Evolutionary conservation across 2,329 filamentous ascomycete genomes (phyloP).

Genomic region (Phialophora chinensis): DNA sequence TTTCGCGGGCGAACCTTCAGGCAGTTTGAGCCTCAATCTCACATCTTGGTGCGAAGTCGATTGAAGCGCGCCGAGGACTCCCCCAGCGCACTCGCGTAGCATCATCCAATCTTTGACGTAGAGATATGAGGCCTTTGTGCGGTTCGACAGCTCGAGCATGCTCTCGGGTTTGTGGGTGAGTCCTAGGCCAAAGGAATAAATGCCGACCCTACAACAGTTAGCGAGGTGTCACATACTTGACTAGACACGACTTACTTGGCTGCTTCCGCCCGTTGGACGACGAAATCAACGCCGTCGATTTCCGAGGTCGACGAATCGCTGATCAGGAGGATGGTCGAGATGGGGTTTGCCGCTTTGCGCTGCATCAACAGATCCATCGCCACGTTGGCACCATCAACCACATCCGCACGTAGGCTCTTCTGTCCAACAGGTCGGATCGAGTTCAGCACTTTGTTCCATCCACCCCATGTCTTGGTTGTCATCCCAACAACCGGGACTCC

Average conservation of each 20-base stretch:
- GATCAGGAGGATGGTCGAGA: constrained; percentile 94
- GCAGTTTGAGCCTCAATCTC: constrained; percentile 89
- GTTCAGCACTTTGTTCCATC: constrained; percentile 84
- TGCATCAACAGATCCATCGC: constrained; percentile 99
- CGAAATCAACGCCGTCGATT: constrained; percentile 94
- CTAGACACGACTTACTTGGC: constrained; percentile 71
- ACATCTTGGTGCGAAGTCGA: constrained; percentile 98
- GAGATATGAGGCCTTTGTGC: constrained; percentile 95
- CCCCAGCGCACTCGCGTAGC: constrained; percentile 93
- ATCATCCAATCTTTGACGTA: constrained; percentile 99
- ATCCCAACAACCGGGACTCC: constrained; percentile 96
- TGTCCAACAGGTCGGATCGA: constrained; percentile 93
- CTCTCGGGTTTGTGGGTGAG: constrained; percentile 98
- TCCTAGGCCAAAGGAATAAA: constrained; percentile 94
- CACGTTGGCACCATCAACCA: constrained; percentile 95
- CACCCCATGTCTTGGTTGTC: constrained; percentile 92
- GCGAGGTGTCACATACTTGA: constrained; percentile 26
- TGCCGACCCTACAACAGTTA: constrained; percentile 71
- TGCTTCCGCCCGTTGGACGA: constrained; percentile 93
- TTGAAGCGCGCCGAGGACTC: constrained; percentile 89
- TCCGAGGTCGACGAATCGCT: constrained; percentile 97
- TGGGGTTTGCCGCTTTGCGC: constrained; percentile 91
- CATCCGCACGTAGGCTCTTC: constrained; percentile 94
- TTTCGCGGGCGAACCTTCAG: constrained; percentile 95
- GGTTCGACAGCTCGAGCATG: constrained; percentile 94